Evolutionary conservation across 495 filamentous ascomycete genomes (phyloP).

Genomic region (Neurospora sp.): DNA sequence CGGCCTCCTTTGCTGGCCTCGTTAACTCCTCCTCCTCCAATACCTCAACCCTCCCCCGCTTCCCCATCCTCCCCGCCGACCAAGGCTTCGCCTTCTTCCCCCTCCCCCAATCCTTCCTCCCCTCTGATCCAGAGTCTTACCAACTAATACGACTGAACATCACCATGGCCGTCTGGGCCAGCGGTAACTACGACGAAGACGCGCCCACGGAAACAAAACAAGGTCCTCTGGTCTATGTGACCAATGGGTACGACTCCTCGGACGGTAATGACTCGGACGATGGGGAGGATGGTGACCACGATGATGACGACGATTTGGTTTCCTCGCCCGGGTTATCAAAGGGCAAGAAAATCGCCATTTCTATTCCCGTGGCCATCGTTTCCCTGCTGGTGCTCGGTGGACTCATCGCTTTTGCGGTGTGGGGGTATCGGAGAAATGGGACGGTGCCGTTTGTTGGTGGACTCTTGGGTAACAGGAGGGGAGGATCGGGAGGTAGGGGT

Average conservation of each 20-base stretch:
- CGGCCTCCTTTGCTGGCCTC: neutral
- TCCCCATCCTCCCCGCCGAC: constrained; percentile 6
- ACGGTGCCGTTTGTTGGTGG: constrained; percentile 9
- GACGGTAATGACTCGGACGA: neutral
- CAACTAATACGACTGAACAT: neutral
- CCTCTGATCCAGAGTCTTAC: neutral
- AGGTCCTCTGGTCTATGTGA: constrained; percentile 4
- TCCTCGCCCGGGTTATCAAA: neutral
- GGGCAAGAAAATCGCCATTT: constrained; percentile 7
- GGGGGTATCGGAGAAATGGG: constrained; percentile 12
- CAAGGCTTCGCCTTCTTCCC: neutral
- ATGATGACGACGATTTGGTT: neutral
- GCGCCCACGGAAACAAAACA: neutral
- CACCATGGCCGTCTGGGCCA: neutral
- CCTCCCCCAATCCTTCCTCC: constrained; percentile 12
- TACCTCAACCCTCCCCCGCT: constrained; percentile 15
- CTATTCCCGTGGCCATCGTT: constrained; percentile 15
- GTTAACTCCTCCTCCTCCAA: neutral
- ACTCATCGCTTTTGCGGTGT: neutral
- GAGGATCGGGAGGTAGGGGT: neutral
- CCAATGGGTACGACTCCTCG: neutral
- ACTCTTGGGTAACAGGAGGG: neutral
- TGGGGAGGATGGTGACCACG: neutral
- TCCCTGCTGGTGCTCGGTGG: constrained; percentile 1
- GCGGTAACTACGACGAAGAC: neutral